phyloP scores from a whole-genome alignment of 495 filamentous ascomycete species.

The Neurospora discreta region DNA sequence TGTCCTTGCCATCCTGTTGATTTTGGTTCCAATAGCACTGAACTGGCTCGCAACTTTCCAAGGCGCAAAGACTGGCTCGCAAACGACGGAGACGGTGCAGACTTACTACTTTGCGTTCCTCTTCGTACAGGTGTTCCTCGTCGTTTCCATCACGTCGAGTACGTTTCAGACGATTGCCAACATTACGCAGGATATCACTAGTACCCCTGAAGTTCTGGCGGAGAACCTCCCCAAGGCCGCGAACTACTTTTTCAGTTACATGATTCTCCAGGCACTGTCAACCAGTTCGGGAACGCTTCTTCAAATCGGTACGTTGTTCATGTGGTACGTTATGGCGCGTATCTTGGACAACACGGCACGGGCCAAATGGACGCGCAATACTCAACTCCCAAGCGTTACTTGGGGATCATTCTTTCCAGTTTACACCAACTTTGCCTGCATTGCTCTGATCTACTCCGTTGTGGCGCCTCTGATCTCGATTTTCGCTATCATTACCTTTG shows the following conservation, averaged over 20 bases:
- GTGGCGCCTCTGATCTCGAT: conserved; percentile 84
- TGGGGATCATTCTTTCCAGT: conserved; percentile 95
- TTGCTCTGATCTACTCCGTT: conserved; percentile 85
- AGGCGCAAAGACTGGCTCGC: conserved; percentile 73
- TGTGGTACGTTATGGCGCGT: conserved; percentile 71
- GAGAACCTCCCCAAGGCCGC: conserved; percentile 75
- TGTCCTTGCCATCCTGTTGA: conserved; percentile 68
- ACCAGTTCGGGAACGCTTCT: conserved; percentile 82
- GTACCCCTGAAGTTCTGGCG: conserved; percentile 64
- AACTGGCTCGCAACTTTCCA: conserved; percentile 56
- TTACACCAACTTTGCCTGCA: conserved; percentile 91
- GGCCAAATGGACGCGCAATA: conserved; percentile 80
- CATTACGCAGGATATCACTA: conserved; percentile 43
- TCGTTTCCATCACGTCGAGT: conserved; percentile 82
- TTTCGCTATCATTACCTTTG: conserved; percentile 91
- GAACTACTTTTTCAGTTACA: conserved; percentile 98
- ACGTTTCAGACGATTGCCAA: conserved; percentile 54
- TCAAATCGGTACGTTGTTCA: conserved; percentile 65
- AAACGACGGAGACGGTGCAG: conserved; percentile 72
- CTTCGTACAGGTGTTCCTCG: conserved; percentile 89
- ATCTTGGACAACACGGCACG: conserved; percentile 79
- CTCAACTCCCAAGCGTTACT: conserved; percentile 61
- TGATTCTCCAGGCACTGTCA: conserved; percentile 87
- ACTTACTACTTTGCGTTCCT: conserved; percentile 91
- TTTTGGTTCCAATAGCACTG: conserved; percentile 69